Percentiles rank a stretch among this genome's conserved stretches.
phyloP scores from a whole-genome alignment of 768 basidiomycete genomes.

The Crepidotus variabilis region DNA sequence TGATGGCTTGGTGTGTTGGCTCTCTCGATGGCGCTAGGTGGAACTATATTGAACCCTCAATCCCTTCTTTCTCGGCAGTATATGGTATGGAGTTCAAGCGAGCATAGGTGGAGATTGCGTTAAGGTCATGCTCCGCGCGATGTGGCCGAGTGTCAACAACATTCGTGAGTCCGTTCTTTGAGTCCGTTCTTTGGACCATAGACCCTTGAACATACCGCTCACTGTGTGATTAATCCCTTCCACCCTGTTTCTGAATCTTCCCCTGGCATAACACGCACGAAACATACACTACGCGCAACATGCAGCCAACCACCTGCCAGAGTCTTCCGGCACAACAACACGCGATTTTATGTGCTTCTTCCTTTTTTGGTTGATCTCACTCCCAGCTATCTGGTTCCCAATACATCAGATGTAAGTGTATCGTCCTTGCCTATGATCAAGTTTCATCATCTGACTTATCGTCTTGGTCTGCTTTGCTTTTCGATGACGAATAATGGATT shows the following conservation, averaged over 20 bases:
- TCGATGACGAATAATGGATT: conserved; percentile 7
- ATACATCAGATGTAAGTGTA: conserved; percentile 69
- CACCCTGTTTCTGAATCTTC: background rate
- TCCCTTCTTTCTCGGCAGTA: conserved; percentile 27
- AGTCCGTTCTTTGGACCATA: background rate
- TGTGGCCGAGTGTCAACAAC: conserved; percentile 71
- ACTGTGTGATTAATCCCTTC: background rate
- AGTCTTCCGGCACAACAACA: conserved; percentile 70
- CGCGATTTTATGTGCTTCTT: conserved; percentile 79
- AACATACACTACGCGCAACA: conserved; percentile 6
- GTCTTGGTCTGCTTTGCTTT: background rate
- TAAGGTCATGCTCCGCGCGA: conserved; percentile 67
- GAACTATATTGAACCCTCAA: background rate
- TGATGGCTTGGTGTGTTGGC: conserved; percentile 60
- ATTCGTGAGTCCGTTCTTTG: conserved; percentile 43
- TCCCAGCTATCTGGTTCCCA: conserved; percentile 80
- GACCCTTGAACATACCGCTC: background rate
- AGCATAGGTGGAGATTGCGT: conserved; percentile 83
- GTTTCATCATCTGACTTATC: background rate
- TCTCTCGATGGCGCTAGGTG: background rate
- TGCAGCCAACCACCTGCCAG: conserved; percentile 68
- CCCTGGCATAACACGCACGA: conserved; percentile 7
- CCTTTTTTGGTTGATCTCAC: conserved; percentile 79
- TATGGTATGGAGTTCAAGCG: conserved; percentile 78
- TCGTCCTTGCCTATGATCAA: conserved; percentile 4